A percentile compares a stretch with the other conserved stretches of the same genome.
Evolutionary conservation across 2,329 filamentous ascomycete genomes (phyloP).

Genomic region (Pestalotiopsis sp.): DNA sequence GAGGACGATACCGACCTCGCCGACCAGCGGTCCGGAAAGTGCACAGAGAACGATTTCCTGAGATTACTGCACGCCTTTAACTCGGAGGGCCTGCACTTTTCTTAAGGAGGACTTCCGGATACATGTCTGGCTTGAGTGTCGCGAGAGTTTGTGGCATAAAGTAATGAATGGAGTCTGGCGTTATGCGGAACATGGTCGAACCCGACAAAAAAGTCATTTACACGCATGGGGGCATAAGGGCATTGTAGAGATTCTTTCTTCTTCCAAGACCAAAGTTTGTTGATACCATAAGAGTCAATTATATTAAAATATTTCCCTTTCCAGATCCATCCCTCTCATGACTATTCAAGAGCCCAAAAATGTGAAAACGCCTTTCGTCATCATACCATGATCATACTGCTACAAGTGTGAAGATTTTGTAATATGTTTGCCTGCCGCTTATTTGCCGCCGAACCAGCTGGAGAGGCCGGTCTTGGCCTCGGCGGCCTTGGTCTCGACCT

Average conservation of each 20-base stretch:
- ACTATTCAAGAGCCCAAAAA: background rate
- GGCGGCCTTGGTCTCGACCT: slow-evolving; percentile 74
- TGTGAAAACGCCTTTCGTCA: background rate
- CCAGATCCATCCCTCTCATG: background rate
- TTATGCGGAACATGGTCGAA: background rate
- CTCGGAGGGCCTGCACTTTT: slow-evolving; percentile 91
- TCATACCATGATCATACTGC: background rate
- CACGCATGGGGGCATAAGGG: no score
- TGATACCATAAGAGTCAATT: background rate
- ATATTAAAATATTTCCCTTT: background rate
- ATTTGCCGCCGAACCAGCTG: slow-evolving; percentile 79
- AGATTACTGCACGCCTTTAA: slow-evolving; percentile 82
- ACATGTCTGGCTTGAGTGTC: background rate
- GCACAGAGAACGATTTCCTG: slow-evolving; percentile 92
- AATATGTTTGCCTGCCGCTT: background rate
- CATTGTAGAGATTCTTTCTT: no score
- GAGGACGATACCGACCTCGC: slow-evolving; percentile 79
- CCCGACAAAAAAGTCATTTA: background rate
- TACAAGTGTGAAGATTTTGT: background rate
- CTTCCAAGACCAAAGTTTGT: background rate
- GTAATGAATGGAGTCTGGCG: background rate
- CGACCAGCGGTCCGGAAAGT: slow-evolving; percentile 81
- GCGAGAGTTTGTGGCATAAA: background rate
- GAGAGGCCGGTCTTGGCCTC: slow-evolving; percentile 85
- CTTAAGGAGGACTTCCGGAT: slow-evolving; percentile 43